Base-by-base conservation (phyloP, 176 grass and related monocot genomes). In the Leersia perrieri region DNA sequence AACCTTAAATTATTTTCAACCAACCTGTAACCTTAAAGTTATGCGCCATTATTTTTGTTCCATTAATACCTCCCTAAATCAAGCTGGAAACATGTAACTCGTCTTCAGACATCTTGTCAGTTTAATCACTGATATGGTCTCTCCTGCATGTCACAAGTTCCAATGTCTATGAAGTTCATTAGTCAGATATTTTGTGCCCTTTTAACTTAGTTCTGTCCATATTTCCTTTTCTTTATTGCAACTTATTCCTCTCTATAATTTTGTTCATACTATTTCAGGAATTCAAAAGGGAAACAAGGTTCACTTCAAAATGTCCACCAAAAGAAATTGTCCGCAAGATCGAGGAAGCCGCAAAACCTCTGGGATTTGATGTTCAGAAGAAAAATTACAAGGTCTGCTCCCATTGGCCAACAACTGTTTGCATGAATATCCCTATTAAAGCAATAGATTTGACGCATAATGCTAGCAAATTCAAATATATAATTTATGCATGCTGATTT, bases 311-410 rank as follows among this genome's bases (percentile, higher is more conserved):
- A 80, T 93, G 84, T 84, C 60, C 92, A 11, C 90, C 96, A 9
- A 95, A 93, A 58, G 96, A 99, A 90, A 99, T 99, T 44, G 44
- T 99, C 32, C 86, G 63, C 75, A 99, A 99, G 80, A 99, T 99
- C 70, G 96, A 99, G 90, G 96, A 99, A 95, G 96, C 92, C 30
- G 92, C 93, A 87, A 99, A 99, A 38, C 92, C 92, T 84, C 92
- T 99, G 82, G 96, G 96, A 68, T 99, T 95, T 35, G 96, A 95
- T 76, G 68, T 95, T 90, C 92, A 91, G 73, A 99, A 91, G 90
- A 93, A 93, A 93, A 99, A 95, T 74, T 99, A 91, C 90, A 95
- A 99, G 96, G 96, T 91, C 16, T 23, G 64, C 9, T 47, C 2
- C 22, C 20, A 0, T 66, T 22, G 40, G 35, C 27, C 33, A 65